Evolutionary conservation across 1,284 basidiomycete species (phyloP), one percentile per base, ranked within the genome.

Genomic region (Fistulina hepatica): DNA sequence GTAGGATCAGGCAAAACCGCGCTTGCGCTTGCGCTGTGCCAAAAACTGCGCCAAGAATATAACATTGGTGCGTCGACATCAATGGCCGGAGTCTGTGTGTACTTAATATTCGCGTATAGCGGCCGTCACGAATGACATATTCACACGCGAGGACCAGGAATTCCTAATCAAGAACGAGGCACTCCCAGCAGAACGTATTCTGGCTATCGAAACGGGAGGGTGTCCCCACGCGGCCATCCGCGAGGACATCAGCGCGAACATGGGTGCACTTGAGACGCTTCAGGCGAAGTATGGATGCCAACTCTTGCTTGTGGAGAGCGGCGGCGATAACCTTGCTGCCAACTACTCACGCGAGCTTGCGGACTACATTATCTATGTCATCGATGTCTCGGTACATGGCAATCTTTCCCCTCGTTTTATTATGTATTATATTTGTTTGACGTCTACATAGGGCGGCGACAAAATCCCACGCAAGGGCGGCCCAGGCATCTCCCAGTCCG

Each of bases 1-100:
- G 94, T 98, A 15, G 95, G 95, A 9, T 95, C 92, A 1, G 95
- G 95, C 10, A 97, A 98, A 68, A 98, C 94, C 0, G 94, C 94
- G 0, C 63, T 98, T 42, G 84, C 93, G 1, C 74, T 98, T 28
- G 89, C 88, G 0, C 71, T 98, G n/a, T 98, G 95, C 60, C 73
- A 80, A 52, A 72, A 69, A 36, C 66, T 98, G 36, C 73, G 94
- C 39, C 75, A 78, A 28, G 69, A 81, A 45, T 86, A 85, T 60
- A 97, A 98, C 59, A 85, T 98, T 35, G 92, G 91, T 83, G 51
- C 41, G 51, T 44, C 16, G 15, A 32, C 40, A 50, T 67, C 36
- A 41, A 37, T 50, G 12, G 11, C 24, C 33, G 36, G 17, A 44
- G 39, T 25, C 27, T 41, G 27, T 19, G n/a, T 28, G 13, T 36